Conservation (phyloP, 345 rosid species). For the Xanthoceras sorbifolium region DNA sequence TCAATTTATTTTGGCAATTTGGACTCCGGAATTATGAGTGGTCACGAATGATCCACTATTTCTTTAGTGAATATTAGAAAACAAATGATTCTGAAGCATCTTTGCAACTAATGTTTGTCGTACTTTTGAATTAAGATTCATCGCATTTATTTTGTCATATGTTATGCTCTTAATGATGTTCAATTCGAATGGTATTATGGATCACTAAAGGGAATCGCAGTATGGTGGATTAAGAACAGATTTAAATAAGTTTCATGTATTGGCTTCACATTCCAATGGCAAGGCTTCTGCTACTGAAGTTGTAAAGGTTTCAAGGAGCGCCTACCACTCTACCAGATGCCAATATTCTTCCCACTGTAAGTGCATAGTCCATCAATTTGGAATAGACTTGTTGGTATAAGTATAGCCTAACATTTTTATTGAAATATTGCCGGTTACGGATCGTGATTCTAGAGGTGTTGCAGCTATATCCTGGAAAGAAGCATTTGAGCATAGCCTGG, state of each 20-base stretch:
- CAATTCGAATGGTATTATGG: neutral
- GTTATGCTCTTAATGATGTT: neutral
- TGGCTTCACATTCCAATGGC: constrained; percentile 14
- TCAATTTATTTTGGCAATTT: no score
- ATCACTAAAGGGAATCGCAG: neutral
- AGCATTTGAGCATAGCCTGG: constrained; percentile 14
- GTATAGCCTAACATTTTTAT: neutral
- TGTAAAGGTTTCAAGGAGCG: neutral
- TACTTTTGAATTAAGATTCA: neutral
- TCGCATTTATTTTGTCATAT: neutral
- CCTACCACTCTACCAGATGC: neutral
- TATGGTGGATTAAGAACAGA: no score
- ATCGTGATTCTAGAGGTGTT: constrained; percentile 27
- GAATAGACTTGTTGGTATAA: neutral
- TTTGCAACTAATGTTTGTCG: no score
- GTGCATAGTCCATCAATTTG: neutral
- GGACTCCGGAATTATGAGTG: no score
- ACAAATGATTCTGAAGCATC: no score
- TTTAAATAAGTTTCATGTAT: constrained; percentile 1
- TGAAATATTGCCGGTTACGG: constrained; percentile 7
- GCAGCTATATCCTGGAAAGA: constrained; percentile 20
- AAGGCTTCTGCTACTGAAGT: constrained; percentile 12
- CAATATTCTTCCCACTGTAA: constrained; percentile 9
- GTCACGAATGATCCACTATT: no score
- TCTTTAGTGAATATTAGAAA: no score